phyloP scores from a whole-genome alignment of 23 red algal species.

The Pyropia haitanensis region DNA sequence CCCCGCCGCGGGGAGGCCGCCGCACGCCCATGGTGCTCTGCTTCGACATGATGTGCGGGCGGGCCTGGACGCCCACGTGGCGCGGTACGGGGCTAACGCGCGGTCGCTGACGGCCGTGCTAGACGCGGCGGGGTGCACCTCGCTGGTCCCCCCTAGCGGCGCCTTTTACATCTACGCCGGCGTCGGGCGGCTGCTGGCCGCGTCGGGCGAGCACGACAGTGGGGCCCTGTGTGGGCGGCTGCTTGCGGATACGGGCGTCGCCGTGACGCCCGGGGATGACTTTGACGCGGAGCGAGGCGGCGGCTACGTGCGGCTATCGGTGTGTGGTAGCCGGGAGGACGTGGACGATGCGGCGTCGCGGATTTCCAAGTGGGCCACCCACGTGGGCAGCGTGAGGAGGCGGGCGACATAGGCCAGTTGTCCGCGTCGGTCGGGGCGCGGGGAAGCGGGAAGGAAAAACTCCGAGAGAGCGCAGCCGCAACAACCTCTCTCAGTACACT shows the following conservation, averaged over 20 bases:
- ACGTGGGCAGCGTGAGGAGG: too few relatives aligned
- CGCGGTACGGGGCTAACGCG: constrained; percentile 3
- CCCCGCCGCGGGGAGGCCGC: neutral
- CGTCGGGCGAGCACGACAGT: neutral
- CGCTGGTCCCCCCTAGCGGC: neutral
- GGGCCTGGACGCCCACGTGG: constrained; percentile 8
- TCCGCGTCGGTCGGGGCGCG: too few relatives aligned
- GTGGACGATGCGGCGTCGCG: constrained; percentile 20
- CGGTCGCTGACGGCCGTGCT: constrained; percentile 1
- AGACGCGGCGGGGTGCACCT: constrained; percentile 2
- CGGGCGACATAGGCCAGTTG: too few relatives aligned
- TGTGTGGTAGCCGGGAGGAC: neutral
- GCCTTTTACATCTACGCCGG: constrained; percentile 42
- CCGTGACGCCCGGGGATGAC: constrained; percentile 34
- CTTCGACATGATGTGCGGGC: too few relatives aligned
- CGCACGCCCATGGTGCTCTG: too few relatives aligned
- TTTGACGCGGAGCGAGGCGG: constrained; percentile 21
- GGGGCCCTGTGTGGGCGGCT: constrained; percentile 20
- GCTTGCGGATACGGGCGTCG: constrained; percentile 13
- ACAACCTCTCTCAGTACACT: too few relatives aligned
- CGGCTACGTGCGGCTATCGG: constrained; percentile 17
- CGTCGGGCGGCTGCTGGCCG: constrained; percentile 3
- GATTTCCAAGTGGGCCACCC: constrained; percentile 5
- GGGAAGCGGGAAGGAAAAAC: too few relatives aligned
- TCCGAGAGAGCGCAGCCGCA: too few relatives aligned